Base-by-base conservation (phyloP, 2,329 filamentous ascomycete genomes). In the Dendrostoma leiphaemia region DNA sequence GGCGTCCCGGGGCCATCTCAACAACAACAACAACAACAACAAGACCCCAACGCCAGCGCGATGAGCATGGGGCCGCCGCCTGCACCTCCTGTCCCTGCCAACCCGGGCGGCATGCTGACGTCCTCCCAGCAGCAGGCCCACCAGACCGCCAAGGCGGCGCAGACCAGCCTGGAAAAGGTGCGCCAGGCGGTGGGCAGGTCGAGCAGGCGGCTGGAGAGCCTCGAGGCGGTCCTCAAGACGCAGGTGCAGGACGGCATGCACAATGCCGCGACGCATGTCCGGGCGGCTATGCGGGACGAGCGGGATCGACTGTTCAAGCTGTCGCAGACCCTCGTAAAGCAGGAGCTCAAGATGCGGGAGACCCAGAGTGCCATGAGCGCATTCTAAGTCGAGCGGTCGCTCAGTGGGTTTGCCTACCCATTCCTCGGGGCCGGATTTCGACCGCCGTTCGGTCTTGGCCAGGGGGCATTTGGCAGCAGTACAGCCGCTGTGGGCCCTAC, bases 161-260 rank as follows among this genome's bases (percentile, higher is more conserved):
- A 56, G 45, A 51, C 48, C 45, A 56, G 54, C 13, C 45, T 56
- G 2, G 52, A 56, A 13, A 56, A 56, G 38, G 54, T 56, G 21
- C 54, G 54, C n/a, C 52, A 51, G 4, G 54, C 54, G 7, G 53
- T 56, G 54, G 45, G 43, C 12, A 38, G 54, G 21, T 56, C 54
- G 31, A 56, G 50, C 17, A 53, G 48, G 45, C 50, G 54, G 15
- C 32, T 56, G 26, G 54, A 56, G 44, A 53, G 50, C 40, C 45
- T 56, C 19, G 54, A 56, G 44, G 45, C 54, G 8, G 50, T 56
- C 31, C 50, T 56, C 31, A 56, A 53, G 38, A 56, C 54, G 4
- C 54, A 56, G 50, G 52, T 56, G 45, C 54, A 56, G 50, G 54
- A 56, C 10, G 50, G 54, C 5, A 56, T 56, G 54, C 54, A 56